Base-by-base conservation (phyloP, 2,329 filamentous ascomycete species). In the Beauveria medogensis region DNA sequence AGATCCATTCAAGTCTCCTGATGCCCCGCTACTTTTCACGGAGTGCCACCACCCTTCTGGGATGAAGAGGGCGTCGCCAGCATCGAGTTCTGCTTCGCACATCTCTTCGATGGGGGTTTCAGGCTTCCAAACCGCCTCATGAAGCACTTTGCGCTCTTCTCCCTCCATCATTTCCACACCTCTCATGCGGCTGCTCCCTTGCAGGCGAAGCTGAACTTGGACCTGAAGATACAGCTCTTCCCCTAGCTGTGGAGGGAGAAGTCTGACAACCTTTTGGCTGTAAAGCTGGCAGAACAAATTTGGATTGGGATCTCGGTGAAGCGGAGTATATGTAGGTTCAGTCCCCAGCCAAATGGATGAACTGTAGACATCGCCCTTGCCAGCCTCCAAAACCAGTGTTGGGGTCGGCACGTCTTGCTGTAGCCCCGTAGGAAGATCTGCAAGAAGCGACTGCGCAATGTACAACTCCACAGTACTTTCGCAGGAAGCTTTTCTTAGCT, bases 91-190 rank as follows among this genome's bases (percentile, higher is more conserved):
- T 1, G 81, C 83, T 68, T 91, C 82, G 3, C 72, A 65, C 22
- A 81, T 67, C 65, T 67, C 75, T 66, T 66, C 72, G 63, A 62
- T 67, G 24, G 24, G 62, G 43, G 56, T 62, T 2, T 69, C 64
- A 2, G 70, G 65, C 2, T 72, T 75, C 94, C 93, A 97, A 3
- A 96, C 80, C 3, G 81, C 85, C 1, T 81, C 74, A 65, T 92
- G 84, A 16, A 97, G 72, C 2, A 80, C 76, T 22, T 78, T 73
- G 65, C 85, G 85, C 74, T 96, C 91, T 2, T 76, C 73, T 0
- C 92, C 92, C 56, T 86, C 80, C 92, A 97, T 97, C 92, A 97
- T 97, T 70, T 96, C 92, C 12, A 87, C 81, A 0, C 90, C 89
- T 61, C 92, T 81, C 65, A 97, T 77, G 20, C 77, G 75, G 16